Conservation (phyloP, 495 filamentous ascomycete genomes). For the Evernia prunastri region DNA sequence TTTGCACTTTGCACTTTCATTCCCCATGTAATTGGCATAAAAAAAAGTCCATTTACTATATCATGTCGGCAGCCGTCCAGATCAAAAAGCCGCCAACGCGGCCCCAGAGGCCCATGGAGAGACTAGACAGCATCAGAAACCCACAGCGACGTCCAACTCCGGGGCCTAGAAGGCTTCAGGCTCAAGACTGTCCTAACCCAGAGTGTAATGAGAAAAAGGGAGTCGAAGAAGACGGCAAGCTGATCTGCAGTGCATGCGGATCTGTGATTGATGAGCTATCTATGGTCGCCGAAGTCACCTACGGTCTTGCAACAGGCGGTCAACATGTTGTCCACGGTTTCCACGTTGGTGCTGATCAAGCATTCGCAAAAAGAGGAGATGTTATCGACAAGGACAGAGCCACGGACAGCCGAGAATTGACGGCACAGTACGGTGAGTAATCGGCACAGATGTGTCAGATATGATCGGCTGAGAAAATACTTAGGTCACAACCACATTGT, state of each 20-base stretch:
- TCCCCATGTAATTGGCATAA: not conserved
- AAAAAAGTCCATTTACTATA: not conserved
- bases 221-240: slow-evolving; percentile 44
- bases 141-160: slow-evolving; percentile 23
- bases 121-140: slow-evolving; percentile 29
- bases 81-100: slow-evolving; percentile 12
- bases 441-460: not conserved
- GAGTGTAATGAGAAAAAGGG: slow-evolving; percentile 44
- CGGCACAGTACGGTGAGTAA: slow-evolving; percentile 53
- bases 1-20: not conserved
- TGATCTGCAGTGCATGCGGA: slow-evolving; percentile 76
- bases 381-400: slow-evolving; percentile 47
- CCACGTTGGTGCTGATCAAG: slow-evolving; percentile 75
- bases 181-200: slow-evolving; percentile 36
- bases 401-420: slow-evolving; percentile 58
- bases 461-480: not conserved
- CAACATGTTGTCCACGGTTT: slow-evolving; percentile 88
- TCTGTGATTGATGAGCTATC: slow-evolving; percentile 71
- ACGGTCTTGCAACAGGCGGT: slow-evolving; percentile 75
- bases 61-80: slow-evolving; percentile 8
- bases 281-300: slow-evolving; percentile 85
- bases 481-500: slow-evolving; percentile 17
- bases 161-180: not conserved
- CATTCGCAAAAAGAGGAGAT: slow-evolving; percentile 56
- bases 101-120: slow-evolving; percentile 17